Base-by-base conservation (phyloP, 345 rosid species). In the rapeseed (Brassica napus) region DNA sequence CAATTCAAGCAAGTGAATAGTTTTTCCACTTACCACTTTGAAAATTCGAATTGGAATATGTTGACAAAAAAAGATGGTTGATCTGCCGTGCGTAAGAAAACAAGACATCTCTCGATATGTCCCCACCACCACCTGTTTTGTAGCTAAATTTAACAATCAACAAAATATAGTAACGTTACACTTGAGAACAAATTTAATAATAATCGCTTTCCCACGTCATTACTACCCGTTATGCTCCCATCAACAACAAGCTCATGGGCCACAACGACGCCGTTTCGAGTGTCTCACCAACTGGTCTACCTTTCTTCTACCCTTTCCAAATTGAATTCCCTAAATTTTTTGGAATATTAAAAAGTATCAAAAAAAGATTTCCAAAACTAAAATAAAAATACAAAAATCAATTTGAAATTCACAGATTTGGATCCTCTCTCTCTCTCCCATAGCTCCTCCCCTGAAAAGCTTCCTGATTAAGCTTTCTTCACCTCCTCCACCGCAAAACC, bases 391-490 rank as follows among this genome's bases (percentile, higher is more conserved):
- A 35, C 16, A 58, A 73, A 73, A 67, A 73, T 61, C 67, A 74
- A 49, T 61, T 74, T 68, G 60, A 79, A 74, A 65, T 62, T 39
- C 79, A 72, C 81, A 80, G 76, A 80, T 75, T 75, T 80, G 68
- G 26, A 69, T 80, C 79, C 44, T 74, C 79, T 79, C 82, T 74
- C 77, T 60, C 55, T 49, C 74, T 64, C 71, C n/a, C 5, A 42
- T 11, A 65, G 24, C 65, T 24, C 49, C 39, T 49, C 18, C 24
- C 0, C 9, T 4, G 79, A 75, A 80, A 69, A 69, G 75, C 79
- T 74, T 80, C 6, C 71, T 61, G 24, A 62, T 47, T 74, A 80
- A 80, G 79, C 76, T 69, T 80, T 69, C 76, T 18, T 73, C 69
- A 10, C 32, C 68, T 69, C 61, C 49, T 74, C 67, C 82, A n/a